phyloP scores from a whole-genome alignment of 768 basidiomycete genomes.

The Pulveroboletus sp. region DNA sequence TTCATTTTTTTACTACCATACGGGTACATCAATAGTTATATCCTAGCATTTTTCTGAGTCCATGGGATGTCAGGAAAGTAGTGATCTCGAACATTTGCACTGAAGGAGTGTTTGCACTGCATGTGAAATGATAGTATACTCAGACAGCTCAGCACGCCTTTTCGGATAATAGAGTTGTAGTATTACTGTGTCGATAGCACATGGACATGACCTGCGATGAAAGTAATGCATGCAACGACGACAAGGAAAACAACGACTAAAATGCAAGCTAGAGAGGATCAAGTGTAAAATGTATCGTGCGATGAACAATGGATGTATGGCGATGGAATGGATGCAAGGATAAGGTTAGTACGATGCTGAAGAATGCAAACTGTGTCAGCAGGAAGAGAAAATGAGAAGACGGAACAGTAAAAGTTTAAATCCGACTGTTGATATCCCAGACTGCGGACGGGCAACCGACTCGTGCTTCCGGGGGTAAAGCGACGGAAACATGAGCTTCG shows the following conservation, averaged over 20 bases:
- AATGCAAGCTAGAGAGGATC: not conserved
- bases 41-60: too few species aligned
- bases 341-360: conserved; percentile 21
- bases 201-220: conserved; percentile 2
- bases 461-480: too few species aligned
- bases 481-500: not conserved
- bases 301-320: not conserved
- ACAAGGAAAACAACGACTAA: conserved; percentile 6
- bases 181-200: conserved; percentile 9
- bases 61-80: too few species aligned
- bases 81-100: too few species aligned
- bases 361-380: conserved; percentile 6
- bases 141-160: not conserved
- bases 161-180: conserved; percentile 1
- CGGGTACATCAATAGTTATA: too few species aligned
- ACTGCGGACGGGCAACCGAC: not conserved
- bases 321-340: conserved; percentile 5
- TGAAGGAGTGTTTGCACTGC: too few species aligned
- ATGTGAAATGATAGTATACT: too few species aligned
- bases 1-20: too few species aligned
- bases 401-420: not conserved
- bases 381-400: not conserved
- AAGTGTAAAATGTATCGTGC: not conserved
- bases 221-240: conserved; percentile 7
- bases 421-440: conserved; percentile 17